These are phyloP conservation scores for Penicillium sp. DNA, from an alignment of 2,329 filamentous ascomycete species.

Conservation along the genomic window DNA sequence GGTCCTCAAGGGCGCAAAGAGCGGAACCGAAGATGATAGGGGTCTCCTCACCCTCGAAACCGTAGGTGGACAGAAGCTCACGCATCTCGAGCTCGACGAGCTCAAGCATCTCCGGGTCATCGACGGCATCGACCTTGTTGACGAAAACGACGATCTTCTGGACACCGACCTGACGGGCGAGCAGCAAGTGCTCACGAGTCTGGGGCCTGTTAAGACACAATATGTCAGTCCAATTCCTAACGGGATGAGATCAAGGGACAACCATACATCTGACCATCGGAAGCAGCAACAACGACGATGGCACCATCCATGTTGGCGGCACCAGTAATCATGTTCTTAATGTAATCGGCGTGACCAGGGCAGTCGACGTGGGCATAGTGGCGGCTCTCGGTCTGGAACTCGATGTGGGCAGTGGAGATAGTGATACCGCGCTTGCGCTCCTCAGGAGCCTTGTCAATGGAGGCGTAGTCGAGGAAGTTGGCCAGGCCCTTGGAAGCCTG, in stretches of 20 bases:
- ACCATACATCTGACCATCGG: conserved; percentile 89
- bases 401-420: conserved; percentile 97
- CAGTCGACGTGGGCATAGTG: conserved; percentile 99
- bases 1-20: conserved; percentile 87
- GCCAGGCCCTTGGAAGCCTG: conserved; percentile 93
- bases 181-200: conserved; percentile 95
- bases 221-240: conserved; percentile 9
- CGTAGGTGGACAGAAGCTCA: conserved; percentile 87
- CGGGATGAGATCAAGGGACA: background rate
- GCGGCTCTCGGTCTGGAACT: conserved; percentile 90
- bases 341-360: conserved; percentile 99
- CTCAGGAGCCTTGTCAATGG: conserved; percentile 98
- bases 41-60: conserved; percentile 97
- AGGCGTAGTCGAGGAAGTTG: conserved; percentile 93
- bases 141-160: conserved; percentile 99
- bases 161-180: conserved; percentile 97
- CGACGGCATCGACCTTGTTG: conserved; percentile 98
- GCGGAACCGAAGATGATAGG: conserved; percentile 97
- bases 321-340: conserved; percentile 99
- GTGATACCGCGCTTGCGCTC: conserved; percentile 99
- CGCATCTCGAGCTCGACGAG: conserved; percentile 99
- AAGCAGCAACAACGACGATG: conserved; percentile 97
- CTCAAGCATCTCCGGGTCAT: conserved; percentile 99
- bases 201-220: conserved; percentile 66
- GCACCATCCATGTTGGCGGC: conserved; percentile 99